A percentile compares a stretch with the other conserved stretches of the same genome.
These are phyloP conservation scores for Yamadazyma oceani DNA, from an alignment of 1,139 yeast species.

Conservation along the genomic window DNA sequence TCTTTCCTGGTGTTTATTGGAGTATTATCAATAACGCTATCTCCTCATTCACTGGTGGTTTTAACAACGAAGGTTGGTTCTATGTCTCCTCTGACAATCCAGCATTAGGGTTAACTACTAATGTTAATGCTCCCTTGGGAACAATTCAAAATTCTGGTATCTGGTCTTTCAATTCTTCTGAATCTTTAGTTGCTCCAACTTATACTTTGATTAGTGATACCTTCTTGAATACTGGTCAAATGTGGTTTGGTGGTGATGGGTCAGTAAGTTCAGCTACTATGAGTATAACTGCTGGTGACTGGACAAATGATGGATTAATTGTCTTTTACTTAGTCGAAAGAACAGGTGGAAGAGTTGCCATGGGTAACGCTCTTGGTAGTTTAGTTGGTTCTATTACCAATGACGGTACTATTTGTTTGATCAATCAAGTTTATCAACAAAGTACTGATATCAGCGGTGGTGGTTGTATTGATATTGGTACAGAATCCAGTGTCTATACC, in stretches of 20 bases:
- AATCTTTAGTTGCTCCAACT: constrained; percentile 16
- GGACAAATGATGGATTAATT: constrained; percentile 28
- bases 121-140: constrained; percentile 4
- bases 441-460: constrained; percentile 24
- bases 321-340: constrained; percentile 22
- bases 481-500: constrained; percentile 21
- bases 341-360: constrained; percentile 17
- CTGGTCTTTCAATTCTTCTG: constrained; percentile 21
- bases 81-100: constrained; percentile 16
- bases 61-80: constrained; percentile 25
- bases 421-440: constrained; percentile 24
- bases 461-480: constrained; percentile 30
- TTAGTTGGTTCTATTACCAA: constrained; percentile 21
- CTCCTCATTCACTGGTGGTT: constrained; percentile 22
- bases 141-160: constrained; percentile 21
- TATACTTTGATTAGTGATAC: constrained; percentile 19
- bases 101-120: constrained; percentile 7
- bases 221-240: constrained; percentile 15
- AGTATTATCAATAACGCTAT: constrained; percentile 29
- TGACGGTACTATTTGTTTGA: constrained; percentile 32
- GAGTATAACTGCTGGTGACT: constrained; percentile 14
- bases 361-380: constrained; percentile 19
- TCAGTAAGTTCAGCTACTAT: constrained; percentile 5
- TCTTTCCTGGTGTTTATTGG: constrained; percentile 25
- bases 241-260: constrained; percentile 11